phyloP scores from a whole-genome alignment of 2,329 filamentous ascomycete genomes.

The Trichophaea hybrida region DNA sequence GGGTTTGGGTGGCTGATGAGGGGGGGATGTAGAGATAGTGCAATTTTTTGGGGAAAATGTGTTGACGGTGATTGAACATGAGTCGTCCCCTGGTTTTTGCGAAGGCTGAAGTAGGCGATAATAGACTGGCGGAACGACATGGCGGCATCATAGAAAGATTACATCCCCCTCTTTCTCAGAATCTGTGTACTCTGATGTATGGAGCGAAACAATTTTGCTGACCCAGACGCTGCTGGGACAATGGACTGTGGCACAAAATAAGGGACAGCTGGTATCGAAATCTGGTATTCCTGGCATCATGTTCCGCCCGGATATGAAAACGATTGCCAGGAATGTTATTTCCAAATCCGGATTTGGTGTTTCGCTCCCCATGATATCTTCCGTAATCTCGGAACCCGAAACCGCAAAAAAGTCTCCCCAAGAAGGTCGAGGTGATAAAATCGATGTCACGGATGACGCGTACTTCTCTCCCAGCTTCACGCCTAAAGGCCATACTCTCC shows the following conservation, averaged over 20 bases:
- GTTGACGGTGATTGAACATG: conserved; percentile 6
- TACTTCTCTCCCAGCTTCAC: background rate
- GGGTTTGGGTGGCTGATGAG: background rate
- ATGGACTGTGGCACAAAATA: background rate
- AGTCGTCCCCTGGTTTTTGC: background rate
- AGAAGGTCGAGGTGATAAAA: background rate
- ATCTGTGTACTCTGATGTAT: background rate
- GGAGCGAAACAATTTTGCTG: background rate
- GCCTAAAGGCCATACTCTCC: background rate
- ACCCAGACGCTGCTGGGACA: background rate
- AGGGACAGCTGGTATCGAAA: background rate
- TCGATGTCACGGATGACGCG: background rate
- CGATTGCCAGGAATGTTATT: background rate
- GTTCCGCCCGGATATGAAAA: background rate
- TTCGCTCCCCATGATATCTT: background rate
- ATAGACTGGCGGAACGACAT: background rate
- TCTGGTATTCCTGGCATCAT: background rate
- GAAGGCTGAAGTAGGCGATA: background rate
- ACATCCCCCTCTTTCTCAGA: background rate
- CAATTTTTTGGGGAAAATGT: conserved; percentile 12
- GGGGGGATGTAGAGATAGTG: conserved; percentile 1
- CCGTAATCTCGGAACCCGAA: background rate
- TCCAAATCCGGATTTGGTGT: background rate
- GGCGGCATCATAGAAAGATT: background rate
- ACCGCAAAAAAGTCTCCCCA: background rate